Percentiles rank a stretch among this genome's conserved stretches.
Conservation (phyloP, 2,329 filamentous ascomycete genomes). For the Dothideomycetidae sp. region DNA sequence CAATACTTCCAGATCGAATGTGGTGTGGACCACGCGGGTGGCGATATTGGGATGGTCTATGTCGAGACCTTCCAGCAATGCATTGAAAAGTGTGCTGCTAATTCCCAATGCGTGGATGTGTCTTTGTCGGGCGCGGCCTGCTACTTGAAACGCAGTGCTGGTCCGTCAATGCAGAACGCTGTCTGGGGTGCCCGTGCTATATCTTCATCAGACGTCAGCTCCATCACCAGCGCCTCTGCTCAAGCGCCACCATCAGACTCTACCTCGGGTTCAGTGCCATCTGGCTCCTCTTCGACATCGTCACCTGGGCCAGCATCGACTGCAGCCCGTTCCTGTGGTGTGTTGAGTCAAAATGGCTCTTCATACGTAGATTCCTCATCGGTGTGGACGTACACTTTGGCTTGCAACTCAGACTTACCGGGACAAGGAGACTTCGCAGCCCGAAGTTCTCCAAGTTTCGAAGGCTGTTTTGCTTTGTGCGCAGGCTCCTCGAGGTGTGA, state of each 20-base stretch:
- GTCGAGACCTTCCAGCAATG: constrained; percentile 14
- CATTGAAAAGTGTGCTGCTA: constrained; percentile 16
- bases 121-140: constrained; percentile 16
- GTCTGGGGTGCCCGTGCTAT: constrained; percentile 8
- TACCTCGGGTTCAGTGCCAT: too few relatives aligned
- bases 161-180: constrained; percentile 10
- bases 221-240: constrained; percentile 1
- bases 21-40: constrained; percentile 14
- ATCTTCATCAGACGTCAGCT: not conserved
- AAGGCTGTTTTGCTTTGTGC: constrained; percentile 5
- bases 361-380: constrained; percentile 1
- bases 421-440: constrained; percentile 8
- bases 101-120: constrained; percentile 16
- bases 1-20: constrained; percentile 19
- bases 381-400: constrained; percentile 1
- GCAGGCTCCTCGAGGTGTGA: constrained; percentile 1
- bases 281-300: not conserved
- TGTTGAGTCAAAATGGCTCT: not conserved
- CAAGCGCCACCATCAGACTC: not conserved
- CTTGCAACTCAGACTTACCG: constrained; percentile 4
- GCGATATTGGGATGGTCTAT: constrained; percentile 12
- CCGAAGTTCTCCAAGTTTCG: constrained; percentile 5
- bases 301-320: not conserved
- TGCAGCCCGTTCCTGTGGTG: not conserved
- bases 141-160: constrained; percentile 16